phyloP scores from a whole-genome alignment of 1,284 basidiomycete species.

The Melampsora larici-populina region DNA sequence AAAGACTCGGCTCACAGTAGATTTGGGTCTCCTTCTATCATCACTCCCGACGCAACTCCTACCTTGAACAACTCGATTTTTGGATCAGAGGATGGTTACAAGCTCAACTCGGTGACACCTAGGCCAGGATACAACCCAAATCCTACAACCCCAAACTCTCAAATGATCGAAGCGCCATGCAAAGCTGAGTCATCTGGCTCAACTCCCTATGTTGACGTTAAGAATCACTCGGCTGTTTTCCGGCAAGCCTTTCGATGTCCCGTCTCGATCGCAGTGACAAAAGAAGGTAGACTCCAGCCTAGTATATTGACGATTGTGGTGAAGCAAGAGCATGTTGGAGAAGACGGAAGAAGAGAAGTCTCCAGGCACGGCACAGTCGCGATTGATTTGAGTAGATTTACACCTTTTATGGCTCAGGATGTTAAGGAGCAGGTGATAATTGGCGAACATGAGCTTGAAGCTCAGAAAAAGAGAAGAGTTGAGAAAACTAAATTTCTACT shows the following conservation, averaged over 20 bases:
- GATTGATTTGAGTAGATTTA: constrained; percentile 26
- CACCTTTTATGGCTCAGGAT: constrained; percentile 5
- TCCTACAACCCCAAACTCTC: neutral
- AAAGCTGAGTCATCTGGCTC: constrained; percentile 31
- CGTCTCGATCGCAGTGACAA: constrained; percentile 17
- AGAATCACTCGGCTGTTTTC: constrained; percentile 26
- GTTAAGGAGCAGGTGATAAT: neutral
- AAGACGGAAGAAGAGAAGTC: constrained; percentile 21
- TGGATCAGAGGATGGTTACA: too few relatives aligned
- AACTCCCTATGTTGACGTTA: constrained; percentile 22
- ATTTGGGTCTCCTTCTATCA: too few relatives aligned
- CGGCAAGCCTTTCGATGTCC: constrained; percentile 32
- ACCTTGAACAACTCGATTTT: too few relatives aligned
- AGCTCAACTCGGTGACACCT: too few relatives aligned
- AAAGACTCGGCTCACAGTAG: too few relatives aligned
- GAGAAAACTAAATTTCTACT: constrained; percentile 38
- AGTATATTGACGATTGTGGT: constrained; percentile 17
- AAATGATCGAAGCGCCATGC: constrained; percentile 15
- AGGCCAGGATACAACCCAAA: neutral
- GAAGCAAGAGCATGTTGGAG: constrained; percentile 28
- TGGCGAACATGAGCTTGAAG: neutral
- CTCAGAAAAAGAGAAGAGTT: constrained; percentile 7
- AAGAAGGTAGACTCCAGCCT: constrained; percentile 10
- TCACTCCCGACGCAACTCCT: too few relatives aligned
- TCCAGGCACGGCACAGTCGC: constrained; percentile 9